These are phyloP conservation scores for Rhizodiscina lignyota DNA, from an alignment of 495 filamentous ascomycete species.

Conservation along the genomic window DNA sequence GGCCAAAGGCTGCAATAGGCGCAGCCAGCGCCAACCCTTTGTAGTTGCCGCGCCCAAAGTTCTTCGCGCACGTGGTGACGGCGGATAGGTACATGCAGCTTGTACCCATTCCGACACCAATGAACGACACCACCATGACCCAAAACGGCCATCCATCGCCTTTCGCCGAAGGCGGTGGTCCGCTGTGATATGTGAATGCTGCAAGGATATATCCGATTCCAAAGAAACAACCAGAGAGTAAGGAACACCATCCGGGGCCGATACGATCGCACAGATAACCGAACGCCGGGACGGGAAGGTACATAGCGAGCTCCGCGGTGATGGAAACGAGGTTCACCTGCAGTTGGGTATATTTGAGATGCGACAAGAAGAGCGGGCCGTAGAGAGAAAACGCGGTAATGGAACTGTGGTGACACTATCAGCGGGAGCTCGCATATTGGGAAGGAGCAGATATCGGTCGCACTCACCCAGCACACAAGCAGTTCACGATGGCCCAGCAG, in stretches of 20 bases:
- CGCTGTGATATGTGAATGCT: slow-evolving; percentile 56
- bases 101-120: slow-evolving; percentile 64
- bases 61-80: slow-evolving; percentile 91
- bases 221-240: slow-evolving; percentile 57
- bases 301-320: slow-evolving; percentile 69
- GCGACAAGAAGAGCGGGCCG: slow-evolving; percentile 68
- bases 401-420: slow-evolving; percentile 32
- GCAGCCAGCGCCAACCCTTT: slow-evolving; percentile 77
- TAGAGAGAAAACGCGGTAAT: slow-evolving; percentile 85
- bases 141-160: slow-evolving; percentile 55
- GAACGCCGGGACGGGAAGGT: slow-evolving; percentile 74
- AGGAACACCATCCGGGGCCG: slow-evolving; percentile 55
- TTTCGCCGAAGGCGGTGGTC: slow-evolving; percentile 35
- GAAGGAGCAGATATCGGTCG: slow-evolving; percentile 3
- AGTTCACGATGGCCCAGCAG: slow-evolving; percentile 41
- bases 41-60: slow-evolving; percentile 76
- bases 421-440: slow-evolving; percentile 1
- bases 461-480: slow-evolving; percentile 18
- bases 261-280: slow-evolving; percentile 82
- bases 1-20: slow-evolving; percentile 81
- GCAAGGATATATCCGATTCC: slow-evolving; percentile 71
- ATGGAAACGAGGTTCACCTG: slow-evolving; percentile 82
- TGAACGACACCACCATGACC: slow-evolving; percentile 73
- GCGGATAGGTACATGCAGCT: slow-evolving; percentile 72
- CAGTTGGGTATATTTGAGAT: slow-evolving; percentile 71